These are phyloP conservation scores for Cercis canadensis DNA, from an alignment of 306 rosid genomes.

Conservation along the genomic window DNA sequence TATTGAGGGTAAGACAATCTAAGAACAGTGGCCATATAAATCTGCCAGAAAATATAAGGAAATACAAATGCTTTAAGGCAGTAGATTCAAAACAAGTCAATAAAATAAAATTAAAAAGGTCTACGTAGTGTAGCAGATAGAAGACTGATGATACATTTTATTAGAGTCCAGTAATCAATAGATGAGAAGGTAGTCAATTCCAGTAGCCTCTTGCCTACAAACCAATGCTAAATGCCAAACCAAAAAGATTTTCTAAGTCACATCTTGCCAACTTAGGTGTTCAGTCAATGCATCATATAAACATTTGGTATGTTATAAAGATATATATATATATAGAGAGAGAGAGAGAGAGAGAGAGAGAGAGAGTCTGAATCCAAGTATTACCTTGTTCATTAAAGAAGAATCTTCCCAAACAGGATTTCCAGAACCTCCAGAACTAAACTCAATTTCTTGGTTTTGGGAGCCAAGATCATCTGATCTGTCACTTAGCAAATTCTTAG, in stretches of 20 bases:
- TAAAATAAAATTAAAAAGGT: too few relatives aligned
- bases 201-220: neutral
- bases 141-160: neutral
- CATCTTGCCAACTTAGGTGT: neutral
- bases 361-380: neutral
- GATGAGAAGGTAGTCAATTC: neutral
- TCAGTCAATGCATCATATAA: slow-evolving; percentile 26
- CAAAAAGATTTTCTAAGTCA: too few relatives aligned
- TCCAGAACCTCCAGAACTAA: slow-evolving; percentile 42
- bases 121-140: neutral
- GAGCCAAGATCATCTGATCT: slow-evolving; percentile 40
- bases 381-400: slow-evolving; percentile 60
- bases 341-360: too few relatives aligned
- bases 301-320: neutral
- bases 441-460: slow-evolving; percentile 37
- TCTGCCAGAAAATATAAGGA: too few relatives aligned
- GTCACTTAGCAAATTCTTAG: slow-evolving; percentile 43
- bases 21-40: too few relatives aligned
- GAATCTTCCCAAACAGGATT: slow-evolving; percentile 45
- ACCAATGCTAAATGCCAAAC: neutral
- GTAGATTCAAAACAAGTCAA: too few relatives aligned
- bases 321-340: too few relatives aligned
- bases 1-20: too few relatives aligned
- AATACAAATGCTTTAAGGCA: too few relatives aligned
- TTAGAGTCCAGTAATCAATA: neutral